Conservation (phyloP, 345 rosid species). For the Carallia pectinifolia region DNA sequence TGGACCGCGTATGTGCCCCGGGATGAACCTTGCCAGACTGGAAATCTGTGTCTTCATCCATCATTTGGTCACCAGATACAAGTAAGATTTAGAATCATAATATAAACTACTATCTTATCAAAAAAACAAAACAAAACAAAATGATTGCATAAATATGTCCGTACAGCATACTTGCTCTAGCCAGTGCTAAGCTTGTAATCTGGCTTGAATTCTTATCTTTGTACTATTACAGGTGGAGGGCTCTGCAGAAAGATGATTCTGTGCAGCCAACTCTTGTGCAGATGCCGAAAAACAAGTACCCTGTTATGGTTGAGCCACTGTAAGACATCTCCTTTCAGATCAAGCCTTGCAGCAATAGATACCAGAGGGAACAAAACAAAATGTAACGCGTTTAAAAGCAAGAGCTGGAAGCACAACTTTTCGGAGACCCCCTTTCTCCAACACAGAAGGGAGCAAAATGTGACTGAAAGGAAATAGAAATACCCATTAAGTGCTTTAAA, state of each 20-base stretch:
- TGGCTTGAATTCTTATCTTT: too few relatives aligned
- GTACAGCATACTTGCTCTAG: not conserved
- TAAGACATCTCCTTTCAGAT: not conserved
- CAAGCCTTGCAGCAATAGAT: not conserved
- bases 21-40: constrained; percentile 65
- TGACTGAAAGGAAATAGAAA: too few relatives aligned
- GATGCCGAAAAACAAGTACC: constrained; percentile 57
- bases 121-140: not conserved
- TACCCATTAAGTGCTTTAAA: too few relatives aligned
- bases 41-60: constrained; percentile 64
- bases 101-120: not conserved
- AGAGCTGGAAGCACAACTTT: too few relatives aligned
- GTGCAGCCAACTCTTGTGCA: constrained; percentile 63
- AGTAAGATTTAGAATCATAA: constrained; percentile 32
- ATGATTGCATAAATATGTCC: not conserved
- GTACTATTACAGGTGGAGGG: constrained; percentile 42
- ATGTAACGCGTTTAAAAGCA: too few relatives aligned
- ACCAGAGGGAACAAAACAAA: too few relatives aligned
- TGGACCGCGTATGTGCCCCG: constrained; percentile 71
- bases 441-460: too few relatives aligned
- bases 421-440: too few relatives aligned
- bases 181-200: too few relatives aligned
- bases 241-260: constrained; percentile 48
- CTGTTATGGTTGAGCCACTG: constrained; percentile 41
- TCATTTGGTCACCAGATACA: constrained; percentile 57